A percentile compares a stretch with the other conserved stretches of the same genome.
Evolutionary conservation across 2,329 filamentous ascomycete genomes (phyloP).

Genomic region (Volutella citrinella): DNA sequence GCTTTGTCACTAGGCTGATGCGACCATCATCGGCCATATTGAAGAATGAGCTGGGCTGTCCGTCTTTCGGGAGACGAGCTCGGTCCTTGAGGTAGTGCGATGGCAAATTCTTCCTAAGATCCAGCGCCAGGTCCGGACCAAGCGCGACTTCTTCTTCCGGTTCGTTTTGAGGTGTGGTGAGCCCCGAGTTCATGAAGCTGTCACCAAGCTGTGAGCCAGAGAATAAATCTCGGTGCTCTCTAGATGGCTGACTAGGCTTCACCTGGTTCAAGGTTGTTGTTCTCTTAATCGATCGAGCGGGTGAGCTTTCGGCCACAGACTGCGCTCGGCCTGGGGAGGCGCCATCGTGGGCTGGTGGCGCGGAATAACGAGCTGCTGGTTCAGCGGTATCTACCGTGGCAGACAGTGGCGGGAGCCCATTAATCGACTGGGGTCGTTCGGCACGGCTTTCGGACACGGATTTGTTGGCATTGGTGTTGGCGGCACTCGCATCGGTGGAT

Average conservation of each 20-base stretch:
- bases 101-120: conserved; percentile 21
- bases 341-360: conserved; percentile 24
- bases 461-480: conserved; percentile 16
- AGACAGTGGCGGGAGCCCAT: conserved; percentile 22
- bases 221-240: conserved; percentile 28
- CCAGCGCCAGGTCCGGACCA: conserved; percentile 19
- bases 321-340: conserved; percentile 21
- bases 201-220: conserved; percentile 38
- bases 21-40: conserved; percentile 35
- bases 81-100: conserved; percentile 10
- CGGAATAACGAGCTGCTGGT: conserved; percentile 28
- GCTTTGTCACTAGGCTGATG: conserved; percentile 32
- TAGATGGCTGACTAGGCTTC: conserved; percentile 3
- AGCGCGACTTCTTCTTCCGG: conserved; percentile 21
- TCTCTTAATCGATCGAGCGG: conserved; percentile 18
- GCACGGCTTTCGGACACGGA: conserved; percentile 18
- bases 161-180: conserved; percentile 35
- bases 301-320: conserved; percentile 14
- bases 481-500: conserved; percentile 20
- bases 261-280: conserved; percentile 12
- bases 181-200: conserved; percentile 37
- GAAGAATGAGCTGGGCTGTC: conserved; percentile 22
- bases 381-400: conserved; percentile 32
- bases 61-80: conserved; percentile 11
- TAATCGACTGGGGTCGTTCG: conserved; percentile 14